Evolutionary conservation across 306 rosid species (phyloP), one percentile per base, ranked within the genome.

Genomic region (Hippophae tibetana): DNA sequence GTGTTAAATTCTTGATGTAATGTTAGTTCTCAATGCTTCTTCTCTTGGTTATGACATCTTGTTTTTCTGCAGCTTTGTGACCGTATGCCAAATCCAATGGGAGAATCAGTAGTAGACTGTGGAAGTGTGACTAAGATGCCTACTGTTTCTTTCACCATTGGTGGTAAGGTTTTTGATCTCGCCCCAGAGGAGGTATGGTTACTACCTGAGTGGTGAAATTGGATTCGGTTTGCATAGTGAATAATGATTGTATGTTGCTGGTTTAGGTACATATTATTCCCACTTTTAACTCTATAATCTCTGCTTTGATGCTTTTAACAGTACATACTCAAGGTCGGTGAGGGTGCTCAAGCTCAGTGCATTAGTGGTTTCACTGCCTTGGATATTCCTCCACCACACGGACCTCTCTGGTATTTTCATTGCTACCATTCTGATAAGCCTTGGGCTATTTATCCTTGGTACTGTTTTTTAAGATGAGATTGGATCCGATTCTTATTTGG

Each of bases 321-420:
- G 95, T 92, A 92, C 71, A 77, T 84, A 69, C 79, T 92, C 48
- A 78, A 88, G 82, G 77, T 86, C 56, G 90, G 82, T 0, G 79
- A 88, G 69, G 99, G 96, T 56, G 0, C 82, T 78, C 47, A 55
- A 57, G 83, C 85, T 42, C 94, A 88, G 76, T 92, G 99, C 85
- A 82, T 88, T 13, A 92, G 97, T 67, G 97, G 99, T 57, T 92
- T 92, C 70, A 78, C 52, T 10, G 74, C 84, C 58, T 3, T 88
- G 72, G 99, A 92, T 68, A 43, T 88, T 65, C 85, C 99, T 75
- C 99, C 97, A 68, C 97, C 99, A 49, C 81, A 82, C 40, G 99
- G 99, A 60, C 94, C 99, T 61, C 82, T 92, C 71, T 92, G 99
- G 99, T 88, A 88, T 58, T 25, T 18, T 52, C 53, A 42, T 40